phyloP scores from a whole-genome alignment of 1,284 basidiomycete genomes.

The Omphalotus olearius region DNA sequence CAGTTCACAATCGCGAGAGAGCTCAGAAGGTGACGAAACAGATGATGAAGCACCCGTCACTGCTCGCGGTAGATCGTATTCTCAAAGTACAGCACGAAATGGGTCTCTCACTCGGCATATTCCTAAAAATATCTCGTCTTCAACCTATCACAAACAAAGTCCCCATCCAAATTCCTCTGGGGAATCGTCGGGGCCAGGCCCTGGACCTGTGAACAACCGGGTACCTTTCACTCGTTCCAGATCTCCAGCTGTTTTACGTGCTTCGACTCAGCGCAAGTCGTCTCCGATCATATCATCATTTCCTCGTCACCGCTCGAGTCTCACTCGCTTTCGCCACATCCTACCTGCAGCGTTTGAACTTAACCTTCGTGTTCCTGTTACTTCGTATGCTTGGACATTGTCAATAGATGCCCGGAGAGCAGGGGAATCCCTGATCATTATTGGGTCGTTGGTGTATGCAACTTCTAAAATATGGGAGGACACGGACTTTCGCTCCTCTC shows the following conservation, averaged over 20 bases:
- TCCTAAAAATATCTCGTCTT: neutral
- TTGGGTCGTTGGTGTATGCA: slow-evolving; percentile 49
- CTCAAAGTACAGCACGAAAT: neutral
- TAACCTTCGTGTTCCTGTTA: slow-evolving; percentile 37
- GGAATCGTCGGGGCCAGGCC: slow-evolving; percentile 25
- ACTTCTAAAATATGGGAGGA: slow-evolving; percentile 24
- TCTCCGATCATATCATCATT: slow-evolving; percentile 27
- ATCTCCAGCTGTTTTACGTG: slow-evolving; percentile 41
- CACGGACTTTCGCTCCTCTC: slow-evolving; percentile 9
- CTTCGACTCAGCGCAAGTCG: slow-evolving; percentile 21
- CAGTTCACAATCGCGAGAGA: slow-evolving; percentile 46
- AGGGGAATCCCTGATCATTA: slow-evolving; percentile 50
- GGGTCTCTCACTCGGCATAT: neutral
- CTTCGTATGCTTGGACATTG: slow-evolving; percentile 34
- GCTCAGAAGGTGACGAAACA: slow-evolving; percentile 47
- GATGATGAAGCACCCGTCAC: slow-evolving; percentile 35
- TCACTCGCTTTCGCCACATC: slow-evolving; percentile 20
- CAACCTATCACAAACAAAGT: neutral
- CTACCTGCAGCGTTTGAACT: slow-evolving; percentile 42
- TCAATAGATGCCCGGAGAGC: slow-evolving; percentile 54
- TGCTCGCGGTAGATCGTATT: slow-evolving; percentile 32
- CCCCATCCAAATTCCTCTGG: slow-evolving; percentile 24
- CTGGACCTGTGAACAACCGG: slow-evolving; percentile 20
- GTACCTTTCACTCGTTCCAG: slow-evolving; percentile 52
- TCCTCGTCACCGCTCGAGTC: slow-evolving; percentile 21